Evolutionary conservation across 257 asterid genomes (phyloP).

Genomic region (Nicotiana benthamiana): DNA sequence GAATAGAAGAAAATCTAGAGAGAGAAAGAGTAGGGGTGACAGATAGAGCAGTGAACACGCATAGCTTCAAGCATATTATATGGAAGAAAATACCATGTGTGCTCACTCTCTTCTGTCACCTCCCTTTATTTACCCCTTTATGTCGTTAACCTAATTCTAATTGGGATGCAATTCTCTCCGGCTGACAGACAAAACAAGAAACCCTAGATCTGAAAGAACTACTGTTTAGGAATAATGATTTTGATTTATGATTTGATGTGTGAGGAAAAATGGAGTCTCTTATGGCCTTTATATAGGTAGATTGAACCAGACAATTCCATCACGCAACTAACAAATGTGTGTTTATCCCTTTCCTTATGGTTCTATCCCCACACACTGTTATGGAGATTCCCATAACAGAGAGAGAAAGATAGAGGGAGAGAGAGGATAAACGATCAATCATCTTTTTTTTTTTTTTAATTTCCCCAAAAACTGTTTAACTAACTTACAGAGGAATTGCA

Average conservation of each 20-base stretch:
- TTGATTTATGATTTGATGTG: slow-evolving; percentile 4
- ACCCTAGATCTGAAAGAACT: not conserved
- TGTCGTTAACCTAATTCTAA: too few relatives aligned
- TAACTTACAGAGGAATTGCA: not conserved
- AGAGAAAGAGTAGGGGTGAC: too few relatives aligned
- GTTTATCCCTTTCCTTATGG: slow-evolving; percentile 17
- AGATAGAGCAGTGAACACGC: too few relatives aligned
- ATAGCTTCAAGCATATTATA: too few relatives aligned
- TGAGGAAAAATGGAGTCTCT: not conserved
- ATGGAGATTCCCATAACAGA: too few relatives aligned
- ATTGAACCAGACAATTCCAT: not conserved
- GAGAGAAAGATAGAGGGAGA: not conserved
- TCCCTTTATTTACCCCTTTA: too few relatives aligned
- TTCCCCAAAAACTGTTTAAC: not conserved
- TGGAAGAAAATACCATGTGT: too few relatives aligned
- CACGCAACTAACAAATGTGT: slow-evolving; percentile 9
- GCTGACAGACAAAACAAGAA: not conserved
- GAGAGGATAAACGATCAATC: not conserved
- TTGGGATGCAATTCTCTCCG: too few relatives aligned
- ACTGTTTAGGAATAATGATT: not conserved
- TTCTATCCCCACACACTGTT: slow-evolving; percentile 31
- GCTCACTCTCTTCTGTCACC: too few relatives aligned
- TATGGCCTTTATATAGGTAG: slow-evolving; percentile 9
- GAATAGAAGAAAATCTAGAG: not conserved
- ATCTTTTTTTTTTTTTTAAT: not conserved